Evolutionary conservation across 1,284 basidiomycete genomes (phyloP).

Genomic region (Austroboletus novae-zelandiae): DNA sequence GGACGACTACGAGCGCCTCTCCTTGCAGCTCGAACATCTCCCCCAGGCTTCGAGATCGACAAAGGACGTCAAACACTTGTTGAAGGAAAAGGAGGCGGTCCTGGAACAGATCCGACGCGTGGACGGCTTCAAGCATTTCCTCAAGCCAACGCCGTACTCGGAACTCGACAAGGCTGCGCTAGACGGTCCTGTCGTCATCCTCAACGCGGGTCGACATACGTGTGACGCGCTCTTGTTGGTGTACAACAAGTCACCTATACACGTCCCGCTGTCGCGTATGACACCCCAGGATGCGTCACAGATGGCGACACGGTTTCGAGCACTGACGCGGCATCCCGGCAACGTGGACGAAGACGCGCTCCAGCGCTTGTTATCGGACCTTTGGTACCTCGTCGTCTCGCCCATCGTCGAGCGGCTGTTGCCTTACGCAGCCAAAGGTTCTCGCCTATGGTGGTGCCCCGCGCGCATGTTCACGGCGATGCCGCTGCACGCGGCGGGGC

Average conservation of each 20-base stretch:
- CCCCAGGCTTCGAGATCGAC: background rate
- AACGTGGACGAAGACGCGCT: conserved; percentile 7
- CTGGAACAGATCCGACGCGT: conserved; percentile 27
- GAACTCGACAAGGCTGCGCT: conserved; percentile 28
- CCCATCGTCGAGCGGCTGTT: conserved; percentile 30
- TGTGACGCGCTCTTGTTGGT: conserved; percentile 31
- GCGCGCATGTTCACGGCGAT: conserved; percentile 33
- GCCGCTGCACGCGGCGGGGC: conserved; percentile 42
- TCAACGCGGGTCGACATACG: conserved; percentile 27
- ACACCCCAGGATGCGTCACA: conserved; percentile 15
- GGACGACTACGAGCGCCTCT: conserved; percentile 22
- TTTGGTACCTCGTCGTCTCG: conserved; percentile 35
- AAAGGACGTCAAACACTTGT: conserved; percentile 18
- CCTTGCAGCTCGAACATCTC: conserved; percentile 20
- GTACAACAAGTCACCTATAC: conserved; percentile 9
- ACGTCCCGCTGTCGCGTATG: conserved; percentile 19
- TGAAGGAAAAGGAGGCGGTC: conserved; percentile 22
- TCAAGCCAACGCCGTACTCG: conserved; percentile 21
- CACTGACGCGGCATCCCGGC: conserved; percentile 4
- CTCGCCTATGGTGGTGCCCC: conserved; percentile 47
- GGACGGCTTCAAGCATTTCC: conserved; percentile 30
- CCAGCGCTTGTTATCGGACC: conserved; percentile 20
- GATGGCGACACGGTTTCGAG: conserved; percentile 21
- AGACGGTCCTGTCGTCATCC: conserved; percentile 38
- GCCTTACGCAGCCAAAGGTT: conserved; percentile 12